phyloP scores from a whole-genome alignment of 2,329 filamentous ascomycete species.

The Alternaria arbusti region DNA sequence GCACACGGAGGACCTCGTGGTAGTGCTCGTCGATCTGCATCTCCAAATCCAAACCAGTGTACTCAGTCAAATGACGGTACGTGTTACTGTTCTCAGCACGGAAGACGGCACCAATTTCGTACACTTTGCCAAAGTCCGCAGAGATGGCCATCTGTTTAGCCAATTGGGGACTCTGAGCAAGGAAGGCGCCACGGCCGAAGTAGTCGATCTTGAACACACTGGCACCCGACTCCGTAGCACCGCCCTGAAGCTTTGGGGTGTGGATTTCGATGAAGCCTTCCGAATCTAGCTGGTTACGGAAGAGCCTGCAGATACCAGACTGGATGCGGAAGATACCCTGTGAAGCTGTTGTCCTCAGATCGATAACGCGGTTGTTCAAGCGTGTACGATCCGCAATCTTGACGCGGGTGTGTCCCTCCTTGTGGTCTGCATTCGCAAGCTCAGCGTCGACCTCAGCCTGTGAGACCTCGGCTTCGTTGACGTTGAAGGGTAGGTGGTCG shows the following conservation, averaged over 20 bases:
- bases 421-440: conserved; percentile 58
- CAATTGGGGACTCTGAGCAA: conserved; percentile 90
- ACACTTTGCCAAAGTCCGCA: conserved; percentile 86
- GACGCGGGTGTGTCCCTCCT: conserved; percentile 63
- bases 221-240: conserved; percentile 88
- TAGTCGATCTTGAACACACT: conserved; percentile 93
- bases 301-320: conserved; percentile 78
- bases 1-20: conserved; percentile 79
- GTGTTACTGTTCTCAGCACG: conserved; percentile 96
- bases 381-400: conserved; percentile 76
- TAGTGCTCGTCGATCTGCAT: conserved; percentile 92
- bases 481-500: conserved; percentile 71
- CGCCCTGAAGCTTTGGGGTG: conserved; percentile 88
- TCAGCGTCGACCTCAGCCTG: conserved; percentile 62
- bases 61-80: conserved; percentile 91
- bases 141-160: conserved; percentile 94
- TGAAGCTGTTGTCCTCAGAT: conserved; percentile 82
- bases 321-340: conserved; percentile 90
- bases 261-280: conserved; percentile 91
- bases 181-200: conserved; percentile 83
- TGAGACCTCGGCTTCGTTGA: conserved; percentile 72
- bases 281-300: conserved; percentile 76
- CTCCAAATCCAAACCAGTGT: conserved; percentile 89
- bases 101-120: conserved; percentile 90
- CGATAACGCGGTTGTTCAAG: conserved; percentile 78